These are phyloP conservation scores for Cercophora samala DNA, from an alignment of 495 filamentous ascomycete genomes.

Conservation along the genomic window DNA sequence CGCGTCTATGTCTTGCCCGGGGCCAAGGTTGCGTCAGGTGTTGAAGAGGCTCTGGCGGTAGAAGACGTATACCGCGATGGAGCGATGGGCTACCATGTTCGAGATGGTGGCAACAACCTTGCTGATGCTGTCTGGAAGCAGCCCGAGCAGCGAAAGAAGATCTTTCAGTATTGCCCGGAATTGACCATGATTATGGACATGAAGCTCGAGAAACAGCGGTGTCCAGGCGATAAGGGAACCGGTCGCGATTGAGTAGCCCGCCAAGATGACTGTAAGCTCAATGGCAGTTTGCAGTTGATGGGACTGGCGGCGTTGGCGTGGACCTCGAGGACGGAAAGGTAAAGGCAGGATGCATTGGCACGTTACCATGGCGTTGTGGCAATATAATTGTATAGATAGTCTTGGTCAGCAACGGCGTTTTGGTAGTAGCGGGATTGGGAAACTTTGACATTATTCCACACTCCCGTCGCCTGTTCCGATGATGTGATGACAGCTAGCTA, in stretches of 20 bases:
- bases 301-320: neutral
- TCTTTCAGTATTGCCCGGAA: constrained; percentile 51
- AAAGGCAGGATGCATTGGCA: constrained; percentile 6
- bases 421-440: constrained; percentile 1
- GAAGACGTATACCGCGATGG: constrained; percentile 44
- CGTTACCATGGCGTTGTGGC: constrained; percentile 20
- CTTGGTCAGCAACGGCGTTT: neutral
- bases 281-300: neutral
- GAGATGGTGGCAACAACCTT: constrained; percentile 37
- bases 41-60: constrained; percentile 41
- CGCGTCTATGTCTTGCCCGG: constrained; percentile 44
- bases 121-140: constrained; percentile 43
- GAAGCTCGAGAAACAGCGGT: constrained; percentile 48
- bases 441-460: neutral
- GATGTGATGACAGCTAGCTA: neutral
- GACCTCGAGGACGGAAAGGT: neutral
- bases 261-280: neutral
- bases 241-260: neutral
- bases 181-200: constrained; percentile 49
- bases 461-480: neutral
- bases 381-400: neutral
- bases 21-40: constrained; percentile 40
- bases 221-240: constrained; percentile 28
- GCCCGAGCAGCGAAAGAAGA: constrained; percentile 34
- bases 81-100: constrained; percentile 50